These are phyloP conservation scores for Nigrograna mackinnonii DNA, from an alignment of 2,329 filamentous ascomycete species.

Conservation along the genomic window DNA sequence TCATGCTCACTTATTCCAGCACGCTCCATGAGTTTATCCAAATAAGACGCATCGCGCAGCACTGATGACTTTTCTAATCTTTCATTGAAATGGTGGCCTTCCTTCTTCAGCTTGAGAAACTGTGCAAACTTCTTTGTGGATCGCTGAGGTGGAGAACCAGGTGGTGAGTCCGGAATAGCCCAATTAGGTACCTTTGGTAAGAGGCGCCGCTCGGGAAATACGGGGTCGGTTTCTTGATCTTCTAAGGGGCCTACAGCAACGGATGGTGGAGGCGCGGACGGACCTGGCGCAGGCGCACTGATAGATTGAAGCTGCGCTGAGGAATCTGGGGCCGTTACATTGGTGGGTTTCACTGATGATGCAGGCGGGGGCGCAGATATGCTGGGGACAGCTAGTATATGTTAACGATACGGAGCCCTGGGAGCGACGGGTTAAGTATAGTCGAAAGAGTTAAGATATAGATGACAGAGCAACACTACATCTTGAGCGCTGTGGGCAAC, in stretches of 20 bases:
- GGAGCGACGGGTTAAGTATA: no score
- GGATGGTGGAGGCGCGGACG: neutral
- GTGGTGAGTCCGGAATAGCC: constrained; percentile 74
- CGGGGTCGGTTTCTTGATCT: no score
- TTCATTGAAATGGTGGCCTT: constrained; percentile 77
- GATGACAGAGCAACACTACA: no score
- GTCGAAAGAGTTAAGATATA: no score
- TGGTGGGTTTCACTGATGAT: no score
- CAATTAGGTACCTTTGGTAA: constrained; percentile 72
- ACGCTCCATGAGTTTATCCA: constrained; percentile 74
- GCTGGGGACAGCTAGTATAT: no score
- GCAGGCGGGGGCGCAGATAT: no score
- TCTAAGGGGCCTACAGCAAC: neutral
- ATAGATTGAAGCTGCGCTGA: no score
- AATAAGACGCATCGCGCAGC: constrained; percentile 72
- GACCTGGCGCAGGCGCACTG: constrained; percentile 23
- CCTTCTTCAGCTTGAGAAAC: constrained; percentile 77
- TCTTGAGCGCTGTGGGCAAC: no score
- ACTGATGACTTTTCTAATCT: constrained; percentile 69
- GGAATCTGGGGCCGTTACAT: no score
- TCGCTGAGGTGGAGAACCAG: constrained; percentile 51
- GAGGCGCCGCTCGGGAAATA: constrained; percentile 31
- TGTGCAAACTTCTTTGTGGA: constrained; percentile 70
- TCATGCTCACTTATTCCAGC: constrained; percentile 59
- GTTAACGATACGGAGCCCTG: no score